phyloP scores from a whole-genome alignment of 73 alveolate genomes.

The Durusdinium trenchii region DNA sequence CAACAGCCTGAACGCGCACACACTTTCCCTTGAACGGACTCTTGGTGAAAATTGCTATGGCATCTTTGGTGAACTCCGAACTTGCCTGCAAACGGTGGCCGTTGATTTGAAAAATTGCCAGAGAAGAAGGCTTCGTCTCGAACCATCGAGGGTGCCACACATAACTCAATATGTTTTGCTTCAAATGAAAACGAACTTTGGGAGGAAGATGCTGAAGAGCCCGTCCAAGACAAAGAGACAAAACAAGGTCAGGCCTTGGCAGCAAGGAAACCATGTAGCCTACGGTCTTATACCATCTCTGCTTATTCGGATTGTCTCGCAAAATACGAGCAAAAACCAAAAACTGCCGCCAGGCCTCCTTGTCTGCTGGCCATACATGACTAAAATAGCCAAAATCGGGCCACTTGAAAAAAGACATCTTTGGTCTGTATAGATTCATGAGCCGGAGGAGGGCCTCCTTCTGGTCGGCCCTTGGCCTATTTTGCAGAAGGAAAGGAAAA shows the following conservation, averaged over 20 bases:
- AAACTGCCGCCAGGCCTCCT: background rate
- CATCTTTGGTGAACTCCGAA: background rate
- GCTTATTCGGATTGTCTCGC: background rate
- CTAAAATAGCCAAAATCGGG: conserved; percentile 9
- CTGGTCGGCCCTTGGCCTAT: background rate
- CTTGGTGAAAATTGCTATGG: background rate
- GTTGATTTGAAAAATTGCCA: background rate
- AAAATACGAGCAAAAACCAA: background rate
- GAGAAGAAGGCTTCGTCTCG: background rate
- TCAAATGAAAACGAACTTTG: background rate
- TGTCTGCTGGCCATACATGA: background rate
- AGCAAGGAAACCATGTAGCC: background rate
- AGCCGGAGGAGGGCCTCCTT: background rate
- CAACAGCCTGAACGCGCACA: background rate
- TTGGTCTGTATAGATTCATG: background rate
- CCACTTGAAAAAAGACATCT: background rate
- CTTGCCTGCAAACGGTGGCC: background rate
- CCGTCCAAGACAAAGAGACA: background rate
- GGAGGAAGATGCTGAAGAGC: background rate
- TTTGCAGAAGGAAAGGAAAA: background rate
- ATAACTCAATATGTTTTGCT: background rate
- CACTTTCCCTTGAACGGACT: background rate
- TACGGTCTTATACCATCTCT: background rate
- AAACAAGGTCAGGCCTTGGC: background rate
- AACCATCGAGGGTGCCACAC: no score